Evolutionary conservation across 306 rosid species (phyloP), one percentile per base, ranked within the genome.

Genomic region (Ormosia semicastrata): DNA sequence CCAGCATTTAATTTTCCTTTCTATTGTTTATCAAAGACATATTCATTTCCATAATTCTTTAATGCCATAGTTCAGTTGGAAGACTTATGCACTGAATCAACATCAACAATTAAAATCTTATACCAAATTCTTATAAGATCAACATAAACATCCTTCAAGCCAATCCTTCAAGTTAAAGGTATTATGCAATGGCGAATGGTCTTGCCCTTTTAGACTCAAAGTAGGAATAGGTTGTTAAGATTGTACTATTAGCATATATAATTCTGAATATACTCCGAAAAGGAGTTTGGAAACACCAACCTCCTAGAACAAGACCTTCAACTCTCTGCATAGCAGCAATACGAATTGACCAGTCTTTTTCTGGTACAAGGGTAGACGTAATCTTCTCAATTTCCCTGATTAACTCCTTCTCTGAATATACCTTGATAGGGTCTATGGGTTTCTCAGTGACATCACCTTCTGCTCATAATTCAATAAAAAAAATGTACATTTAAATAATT

Each of bases 331-430:
- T 89, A 52, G 97, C 98, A 81, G 93, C 87, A 75, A 94, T 94
- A 77, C 99, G 97, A 77, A 96, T 47, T 10, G 98, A 92, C 99
- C 99, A 96, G 76, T 96, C 99, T 87, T 94, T 96, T 66, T 96
- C 99, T 43, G 99, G 99, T 82, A 91, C 97, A 82, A 96, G 98
- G 65, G 86, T 94, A 78, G 98, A 85, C 70, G 91, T 89, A 86
- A 94, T 90, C 91, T 94, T 96, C 87, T 96, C 99, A 66, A 96
- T n/a, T 88, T 96, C 99, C 90, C 98, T 86, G 76, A 85, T 84
- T 49, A 96, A 87, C 83, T 94, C 99, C 91, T 96, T 96, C 81
- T 96, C 99, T 32, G 99, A 96, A 78, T 94, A 96, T 49, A 96
- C 91, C 87, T 89, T 96, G 84, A 96, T 87, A 76, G 97, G 98